Evolutionary conservation across 208 protist genomes (phyloP).

Genomic region (Wallacemonas rigidus): DNA sequence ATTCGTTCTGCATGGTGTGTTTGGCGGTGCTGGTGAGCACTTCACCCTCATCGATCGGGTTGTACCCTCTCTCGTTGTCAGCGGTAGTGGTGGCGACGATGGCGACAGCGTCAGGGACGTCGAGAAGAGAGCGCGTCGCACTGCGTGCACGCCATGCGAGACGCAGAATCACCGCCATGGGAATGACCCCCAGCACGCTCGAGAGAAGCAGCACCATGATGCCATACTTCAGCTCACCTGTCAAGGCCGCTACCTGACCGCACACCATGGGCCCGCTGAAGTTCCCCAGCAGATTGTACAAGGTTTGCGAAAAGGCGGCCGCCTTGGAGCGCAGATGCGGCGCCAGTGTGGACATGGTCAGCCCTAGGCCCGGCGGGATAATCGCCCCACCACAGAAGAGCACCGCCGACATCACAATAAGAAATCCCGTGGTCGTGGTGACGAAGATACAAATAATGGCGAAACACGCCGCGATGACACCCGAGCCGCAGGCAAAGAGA

Average conservation of each 20-base stretch:
- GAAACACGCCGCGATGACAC: conserved; percentile 51
- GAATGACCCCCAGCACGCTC: conserved; percentile 63
- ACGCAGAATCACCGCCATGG: conserved; percentile 49
- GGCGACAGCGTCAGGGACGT: conserved; percentile 11
- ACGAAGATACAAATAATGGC: conserved; percentile 83
- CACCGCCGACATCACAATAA: conserved; percentile 80
- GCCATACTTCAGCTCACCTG: conserved; percentile 71
- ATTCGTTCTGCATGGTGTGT: neutral
- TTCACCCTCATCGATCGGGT: conserved; percentile 2
- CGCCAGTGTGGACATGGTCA: conserved; percentile 78
- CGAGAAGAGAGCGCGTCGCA: neutral
- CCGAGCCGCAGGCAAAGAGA: conserved; percentile 59
- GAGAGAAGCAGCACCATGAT: conserved; percentile 71
- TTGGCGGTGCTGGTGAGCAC: neutral
- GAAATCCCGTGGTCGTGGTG: conserved; percentile 54
- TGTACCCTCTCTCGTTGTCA: neutral
- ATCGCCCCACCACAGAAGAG: conserved; percentile 89
- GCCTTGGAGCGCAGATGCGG: conserved; percentile 56
- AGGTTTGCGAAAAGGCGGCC: conserved; percentile 78
- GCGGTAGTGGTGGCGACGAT: neutral
- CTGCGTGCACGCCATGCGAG: conserved; percentile 28
- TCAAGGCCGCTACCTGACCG: conserved; percentile 67
- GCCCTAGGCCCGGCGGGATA: conserved; percentile 74
- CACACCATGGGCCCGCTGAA: conserved; percentile 90
- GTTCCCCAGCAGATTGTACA: conserved; percentile 90